Evolutionary conservation across 768 basidiomycete genomes (phyloP), one percentile per base, ranked within the genome.

Genomic region (Suillus subalutaceus): DNA sequence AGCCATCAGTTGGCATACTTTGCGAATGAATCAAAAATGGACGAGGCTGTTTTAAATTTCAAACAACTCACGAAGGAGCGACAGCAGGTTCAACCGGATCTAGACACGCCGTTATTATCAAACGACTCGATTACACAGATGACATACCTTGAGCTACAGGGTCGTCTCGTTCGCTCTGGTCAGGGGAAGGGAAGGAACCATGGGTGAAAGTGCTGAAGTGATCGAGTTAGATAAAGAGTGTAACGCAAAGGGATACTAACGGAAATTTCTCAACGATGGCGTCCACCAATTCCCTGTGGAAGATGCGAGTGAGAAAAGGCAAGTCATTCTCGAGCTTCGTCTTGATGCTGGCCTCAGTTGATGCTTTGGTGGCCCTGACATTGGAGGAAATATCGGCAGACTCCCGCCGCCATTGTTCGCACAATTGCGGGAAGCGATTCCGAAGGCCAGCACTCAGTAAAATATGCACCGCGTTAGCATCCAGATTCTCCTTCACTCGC

Each of bases 401-500:
- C 0, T 71, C 65, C 0, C 73, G 64, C 23, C 63, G 67, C 78
- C 77, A 81, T 0, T 67, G 50, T 6, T 48, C 60, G 41, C 76
- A 76, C 9, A 63, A 63, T 1, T n/a, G 52, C 1, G 64, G 71
- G 41, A 71, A 80, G 10, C 78, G 73, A 30, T 63, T 70, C 10
- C 63, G 55, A 0, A 82, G 73, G 1, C 80, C 82, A 1, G 56
- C 43, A 20, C 10, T 38, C 35, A 77, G 61, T 8, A 83, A 67
- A 0, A 77, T 73, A 7, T 43, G 65, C 0, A 82, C 8, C 0
- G 72, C 70, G 1, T 74, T 70, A 1, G 74, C 75, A 7, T 69
- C 66, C 18, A 80, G n/a, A 5, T 66, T 61, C n/a, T 74, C 70
- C 1, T 23, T 68, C 23, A 82, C 6, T 6, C 63, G 48, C 18